Evolutionary conservation across 371 early-diverging fungal genomes (phyloP).

Genomic region (Mucor lusitanicus): DNA sequence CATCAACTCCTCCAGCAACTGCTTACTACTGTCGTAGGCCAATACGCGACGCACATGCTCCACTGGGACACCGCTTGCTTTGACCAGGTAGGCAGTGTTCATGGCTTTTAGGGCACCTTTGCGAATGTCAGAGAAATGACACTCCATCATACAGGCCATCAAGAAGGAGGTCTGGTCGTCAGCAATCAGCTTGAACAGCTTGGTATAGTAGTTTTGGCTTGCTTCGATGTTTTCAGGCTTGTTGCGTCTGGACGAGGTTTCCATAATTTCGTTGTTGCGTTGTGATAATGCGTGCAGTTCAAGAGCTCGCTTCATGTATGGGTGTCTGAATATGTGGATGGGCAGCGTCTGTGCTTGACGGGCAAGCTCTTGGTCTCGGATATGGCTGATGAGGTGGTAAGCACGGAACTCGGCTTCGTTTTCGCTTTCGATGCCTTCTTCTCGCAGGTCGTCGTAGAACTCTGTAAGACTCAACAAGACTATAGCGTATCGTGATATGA

Average conservation of each 20-base stretch:
- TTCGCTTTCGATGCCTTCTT: slow-evolving; percentile 52
- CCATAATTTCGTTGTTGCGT: slow-evolving; percentile 56
- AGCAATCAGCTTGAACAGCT: slow-evolving; percentile 69
- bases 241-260: slow-evolving; percentile 41
- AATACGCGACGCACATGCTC: slow-evolving; percentile 33
- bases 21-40: slow-evolving; percentile 35
- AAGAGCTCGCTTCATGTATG: slow-evolving; percentile 70
- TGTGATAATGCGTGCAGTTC: slow-evolving; percentile 65
- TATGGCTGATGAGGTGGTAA: slow-evolving; percentile 76
- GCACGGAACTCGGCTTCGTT: slow-evolving; percentile 92
- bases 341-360: slow-evolving; percentile 65
- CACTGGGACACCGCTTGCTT: slow-evolving; percentile 44
- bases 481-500: not conserved
- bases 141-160: slow-evolving; percentile 76
- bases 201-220: slow-evolving; percentile 62
- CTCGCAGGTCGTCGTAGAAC: slow-evolving; percentile 78
- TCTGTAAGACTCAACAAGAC: slow-evolving; percentile 82
- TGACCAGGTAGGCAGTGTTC: slow-evolving; percentile 60
- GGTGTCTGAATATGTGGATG: slow-evolving; percentile 51
- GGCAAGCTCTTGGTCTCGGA: slow-evolving; percentile 69
- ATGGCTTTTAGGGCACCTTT: slow-evolving; percentile 76
- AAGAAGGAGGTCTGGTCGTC: slow-evolving; percentile 64
- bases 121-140: slow-evolving; percentile 73
- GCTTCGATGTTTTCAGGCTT: slow-evolving; percentile 58
- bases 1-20: slow-evolving; percentile 30